Percentiles rank a stretch among this genome's conserved stretches.
These are phyloP conservation scores for Endotrypanum monterogeii DNA, from an alignment of 208 protist genomes.

Conservation along the genomic window DNA sequence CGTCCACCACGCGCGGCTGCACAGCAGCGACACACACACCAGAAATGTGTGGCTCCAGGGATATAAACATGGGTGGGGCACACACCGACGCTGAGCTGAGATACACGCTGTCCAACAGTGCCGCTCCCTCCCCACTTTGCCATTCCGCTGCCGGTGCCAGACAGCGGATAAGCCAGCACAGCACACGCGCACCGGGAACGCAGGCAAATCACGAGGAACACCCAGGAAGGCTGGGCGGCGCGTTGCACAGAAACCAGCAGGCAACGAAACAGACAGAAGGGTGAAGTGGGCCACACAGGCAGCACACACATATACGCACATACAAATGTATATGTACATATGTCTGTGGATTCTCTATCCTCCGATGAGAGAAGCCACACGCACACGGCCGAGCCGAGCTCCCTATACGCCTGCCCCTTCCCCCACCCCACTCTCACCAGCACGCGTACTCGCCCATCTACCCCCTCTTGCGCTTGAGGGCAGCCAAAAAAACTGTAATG, in stretches of 20 bases:
- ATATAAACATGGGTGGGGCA: neutral
- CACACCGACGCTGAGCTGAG: neutral
- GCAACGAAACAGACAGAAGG: too few relatives aligned
- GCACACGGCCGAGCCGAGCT: neutral
- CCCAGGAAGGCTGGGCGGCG: too few relatives aligned
- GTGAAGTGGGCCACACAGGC: neutral
- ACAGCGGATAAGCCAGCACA: neutral
- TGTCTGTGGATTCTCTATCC: too few relatives aligned
- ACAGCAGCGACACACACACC: neutral
- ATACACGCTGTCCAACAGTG: too few relatives aligned
- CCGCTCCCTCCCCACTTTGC: too few relatives aligned
- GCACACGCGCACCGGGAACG: too few relatives aligned
- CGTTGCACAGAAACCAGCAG: too few relatives aligned
- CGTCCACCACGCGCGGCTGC: neutral
- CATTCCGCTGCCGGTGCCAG: neutral
- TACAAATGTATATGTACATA: neutral
- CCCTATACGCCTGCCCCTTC: neutral
- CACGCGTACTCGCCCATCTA: too few relatives aligned
- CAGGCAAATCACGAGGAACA: too few relatives aligned
- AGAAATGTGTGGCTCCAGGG: too few relatives aligned
- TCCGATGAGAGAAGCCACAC: too few relatives aligned
- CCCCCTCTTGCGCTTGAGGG: slow-evolving; percentile 44
- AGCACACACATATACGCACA: neutral
- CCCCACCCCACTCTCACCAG: neutral
- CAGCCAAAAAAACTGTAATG: slow-evolving; percentile 60